Evolutionary conservation across 176 grass and related monocot species (phyloP).

Genomic region (Elymus sibiricus): DNA sequence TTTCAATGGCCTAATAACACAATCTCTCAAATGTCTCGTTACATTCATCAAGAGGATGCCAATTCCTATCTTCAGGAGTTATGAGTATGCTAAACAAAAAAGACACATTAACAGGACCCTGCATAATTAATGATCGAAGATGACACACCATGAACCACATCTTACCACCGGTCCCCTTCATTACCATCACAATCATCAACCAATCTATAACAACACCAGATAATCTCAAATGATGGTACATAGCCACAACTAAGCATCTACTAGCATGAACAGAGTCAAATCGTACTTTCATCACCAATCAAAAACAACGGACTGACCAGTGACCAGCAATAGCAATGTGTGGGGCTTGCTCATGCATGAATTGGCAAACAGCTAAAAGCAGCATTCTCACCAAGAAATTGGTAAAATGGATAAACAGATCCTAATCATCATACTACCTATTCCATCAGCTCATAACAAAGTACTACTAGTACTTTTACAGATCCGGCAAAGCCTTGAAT

Average conservation of each 20-base stretch:
- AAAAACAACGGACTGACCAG: not conserved
- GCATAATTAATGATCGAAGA: not conserved
- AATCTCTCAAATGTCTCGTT: not conserved
- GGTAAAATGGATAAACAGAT: not conserved
- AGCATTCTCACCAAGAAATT: not conserved
- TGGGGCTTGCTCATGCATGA: not conserved
- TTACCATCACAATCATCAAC: not conserved
- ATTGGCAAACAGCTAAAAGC: not conserved
- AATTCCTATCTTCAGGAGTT: conserved; percentile 1
- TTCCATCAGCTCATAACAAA: too few relatives aligned
- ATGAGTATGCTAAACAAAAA: not conserved
- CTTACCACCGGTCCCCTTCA: not conserved
- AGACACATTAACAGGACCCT: not conserved
- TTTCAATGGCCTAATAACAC: not conserved
- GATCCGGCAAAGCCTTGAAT: not conserved
- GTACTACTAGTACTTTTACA: not conserved
- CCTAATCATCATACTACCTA: not conserved
- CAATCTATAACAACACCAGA: not conserved
- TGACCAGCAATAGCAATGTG: not conserved
- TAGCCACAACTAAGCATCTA: not conserved
- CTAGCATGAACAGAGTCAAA: not conserved
- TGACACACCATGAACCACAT: not conserved
- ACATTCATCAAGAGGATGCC: not conserved
- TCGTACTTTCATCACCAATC: not conserved
- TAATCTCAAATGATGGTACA: not conserved